Percentiles rank a stretch among this genome's conserved stretches.
Evolutionary conservation across 805 yeast species (phyloP).

Genomic region (Saturnispora serradocipensis): DNA sequence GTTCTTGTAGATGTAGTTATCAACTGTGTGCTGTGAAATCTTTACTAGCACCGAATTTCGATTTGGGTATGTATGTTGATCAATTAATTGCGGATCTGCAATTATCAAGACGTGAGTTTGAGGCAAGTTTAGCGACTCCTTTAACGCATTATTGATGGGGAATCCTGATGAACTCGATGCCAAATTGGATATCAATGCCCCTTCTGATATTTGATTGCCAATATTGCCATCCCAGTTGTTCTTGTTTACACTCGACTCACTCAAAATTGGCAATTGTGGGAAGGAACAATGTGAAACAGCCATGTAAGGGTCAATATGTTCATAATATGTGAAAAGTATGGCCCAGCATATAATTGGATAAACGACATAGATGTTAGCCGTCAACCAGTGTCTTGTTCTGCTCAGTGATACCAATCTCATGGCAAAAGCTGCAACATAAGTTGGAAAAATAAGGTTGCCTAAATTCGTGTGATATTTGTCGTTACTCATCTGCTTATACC

Average conservation of each 20-base stretch:
- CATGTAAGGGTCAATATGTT: conserved; percentile 12
- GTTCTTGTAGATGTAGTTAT: conserved; percentile 72
- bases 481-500: neutral
- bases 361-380: conserved; percentile 27
- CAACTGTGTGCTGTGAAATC: conserved; percentile 53
- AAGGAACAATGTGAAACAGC: conserved; percentile 11
- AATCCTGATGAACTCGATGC: conserved; percentile 2
- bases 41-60: conserved; percentile 44
- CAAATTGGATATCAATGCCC: neutral
- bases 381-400: conserved; percentile 22
- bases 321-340: conserved; percentile 9
- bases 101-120: conserved; percentile 32
- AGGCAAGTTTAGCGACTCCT: neutral
- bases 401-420: conserved; percentile 1
- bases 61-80: conserved; percentile 75
- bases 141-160: neutral
- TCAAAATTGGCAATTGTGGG: conserved; percentile 5
- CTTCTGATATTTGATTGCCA: conserved; percentile 3
- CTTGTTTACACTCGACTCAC: neutral
- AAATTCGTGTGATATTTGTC: neutral
- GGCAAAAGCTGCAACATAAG: neutral
- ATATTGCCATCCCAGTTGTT: conserved; percentile 4
- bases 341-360: conserved; percentile 11
- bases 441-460: neutral
- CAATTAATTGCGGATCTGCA: conserved; percentile 94